Conservation (phyloP, 108 stramenopile genomes). For the Nitzschia palea region DNA sequence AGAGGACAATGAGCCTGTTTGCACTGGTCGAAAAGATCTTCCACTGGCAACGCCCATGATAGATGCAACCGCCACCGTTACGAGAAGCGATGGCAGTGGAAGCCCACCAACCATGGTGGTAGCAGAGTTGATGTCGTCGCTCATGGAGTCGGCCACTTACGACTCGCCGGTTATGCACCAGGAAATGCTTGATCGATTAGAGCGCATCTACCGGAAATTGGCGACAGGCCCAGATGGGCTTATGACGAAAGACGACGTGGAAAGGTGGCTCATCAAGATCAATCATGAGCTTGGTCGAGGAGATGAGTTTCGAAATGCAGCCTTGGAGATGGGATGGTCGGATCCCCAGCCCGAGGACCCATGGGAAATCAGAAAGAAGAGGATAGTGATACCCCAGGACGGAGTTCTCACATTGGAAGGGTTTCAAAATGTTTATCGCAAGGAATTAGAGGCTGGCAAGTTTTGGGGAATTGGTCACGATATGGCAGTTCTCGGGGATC, state of each 20-base stretch:
- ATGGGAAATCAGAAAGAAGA: conserved; percentile 33
- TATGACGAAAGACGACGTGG: conserved; percentile 71
- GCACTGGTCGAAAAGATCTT: conserved; percentile 60
- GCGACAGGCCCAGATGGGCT: conserved; percentile 45
- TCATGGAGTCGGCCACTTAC: conserved; percentile 61
- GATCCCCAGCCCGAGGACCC: conserved; percentile 46
- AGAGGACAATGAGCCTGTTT: conserved; percentile 77
- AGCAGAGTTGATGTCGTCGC: conserved; percentile 70
- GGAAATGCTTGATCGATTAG: conserved; percentile 56
- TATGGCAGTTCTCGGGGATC: conserved; percentile 74
- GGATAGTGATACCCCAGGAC: conserved; percentile 58
- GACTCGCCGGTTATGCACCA: conserved; percentile 53
- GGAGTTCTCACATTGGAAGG: conserved; percentile 61
- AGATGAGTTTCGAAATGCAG: conserved; percentile 77
- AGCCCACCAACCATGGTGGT: conserved; percentile 81
- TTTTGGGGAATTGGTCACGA: conserved; percentile 94
- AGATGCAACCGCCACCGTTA: conserved; percentile 37
- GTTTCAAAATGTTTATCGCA: conserved; percentile 75
- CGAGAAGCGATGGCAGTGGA: conserved; percentile 18
- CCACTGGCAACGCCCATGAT: conserved; percentile 52
- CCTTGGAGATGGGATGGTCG: conserved; percentile 66
- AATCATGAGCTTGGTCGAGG: conserved; percentile 75
- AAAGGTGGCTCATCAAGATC: conserved; percentile 79
- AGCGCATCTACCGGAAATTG: conserved; percentile 50
- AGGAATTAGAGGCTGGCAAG: conserved; percentile 84